Percentiles rank a stretch among this genome's conserved stretches.
Evolutionary conservation across 2,329 filamentous ascomycete genomes (phyloP).

Genomic region (Pseudopyricularia javanii): DNA sequence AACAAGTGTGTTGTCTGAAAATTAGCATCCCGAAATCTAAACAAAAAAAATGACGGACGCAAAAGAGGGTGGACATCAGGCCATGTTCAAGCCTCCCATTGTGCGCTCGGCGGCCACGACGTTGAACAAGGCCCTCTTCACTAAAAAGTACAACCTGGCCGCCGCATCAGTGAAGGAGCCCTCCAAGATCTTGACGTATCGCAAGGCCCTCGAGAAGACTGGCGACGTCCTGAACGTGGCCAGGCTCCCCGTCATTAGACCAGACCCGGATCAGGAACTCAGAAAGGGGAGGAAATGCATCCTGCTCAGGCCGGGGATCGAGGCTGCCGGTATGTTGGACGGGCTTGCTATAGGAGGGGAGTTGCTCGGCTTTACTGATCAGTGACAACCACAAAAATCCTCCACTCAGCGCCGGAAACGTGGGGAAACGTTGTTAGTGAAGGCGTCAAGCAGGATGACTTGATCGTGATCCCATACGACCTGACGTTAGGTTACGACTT

Average conservation of each 20-base stretch:
- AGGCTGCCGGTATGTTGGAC: conserved; percentile 28
- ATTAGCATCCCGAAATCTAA: neutral
- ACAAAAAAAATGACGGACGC: neutral
- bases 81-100: conserved; percentile 63
- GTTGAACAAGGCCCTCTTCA: conserved; percentile 77
- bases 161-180: conserved; percentile 68
- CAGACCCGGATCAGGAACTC: conserved; percentile 46
- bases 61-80: conserved; percentile 24
- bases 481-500: conserved; percentile 70
- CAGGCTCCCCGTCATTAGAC: conserved; percentile 48
- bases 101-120: conserved; percentile 58
- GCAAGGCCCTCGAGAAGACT: conserved; percentile 51
- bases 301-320: conserved; percentile 44
- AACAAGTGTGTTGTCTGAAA: neutral
- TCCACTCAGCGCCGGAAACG: conserved; percentile 47
- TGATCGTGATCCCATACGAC: conserved; percentile 64
- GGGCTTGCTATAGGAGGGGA: neutral
- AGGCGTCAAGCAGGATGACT: conserved; percentile 53
- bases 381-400: neutral
- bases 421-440: conserved; percentile 63
- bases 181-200: conserved; percentile 61
- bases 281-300: conserved; percentile 48
- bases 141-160: conserved; percentile 60
- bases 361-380: conserved; percentile 4
- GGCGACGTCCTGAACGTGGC: conserved; percentile 55